These are phyloP conservation scores for Nosema bombycis DNA, from an alignment of 371 early-diverging fungal species.

Conservation along the genomic window DNA sequence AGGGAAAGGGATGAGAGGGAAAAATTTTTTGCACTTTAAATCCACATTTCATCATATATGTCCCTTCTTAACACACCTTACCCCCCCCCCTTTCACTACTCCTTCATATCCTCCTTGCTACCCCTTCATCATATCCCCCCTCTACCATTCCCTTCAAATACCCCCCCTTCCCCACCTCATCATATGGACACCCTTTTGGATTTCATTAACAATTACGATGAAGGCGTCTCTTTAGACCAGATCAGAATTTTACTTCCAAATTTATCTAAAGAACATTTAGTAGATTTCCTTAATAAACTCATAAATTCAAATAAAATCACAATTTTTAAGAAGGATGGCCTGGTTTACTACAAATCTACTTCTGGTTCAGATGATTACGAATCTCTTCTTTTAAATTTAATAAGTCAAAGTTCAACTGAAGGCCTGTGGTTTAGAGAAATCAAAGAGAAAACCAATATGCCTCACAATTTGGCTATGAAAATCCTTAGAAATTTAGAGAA, in stretches of 20 bases:
- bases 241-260: conserved; percentile 49
- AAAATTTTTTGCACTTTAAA: too few species aligned
- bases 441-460: conserved; percentile 75
- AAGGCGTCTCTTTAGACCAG: conserved; percentile 59
- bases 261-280: conserved; percentile 53
- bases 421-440: conserved; percentile 80
- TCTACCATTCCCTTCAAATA: too few species aligned
- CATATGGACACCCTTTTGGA: conserved; percentile 46
- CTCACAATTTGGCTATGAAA: conserved; percentile 73
- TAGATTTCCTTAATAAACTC: conserved; percentile 43
- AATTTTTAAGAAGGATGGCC: conserved; percentile 46
- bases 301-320: conserved; percentile 53
- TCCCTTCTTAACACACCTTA: neutral
- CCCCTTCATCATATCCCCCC: too few species aligned
- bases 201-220: conserved; percentile 54
- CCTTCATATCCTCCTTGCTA: too few species aligned
- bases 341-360: conserved; percentile 47
- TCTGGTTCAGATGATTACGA: conserved; percentile 51
- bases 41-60: too few species aligned
- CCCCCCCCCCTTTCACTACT: too few species aligned
- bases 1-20: too few species aligned
- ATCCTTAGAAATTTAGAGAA: conserved; percentile 75
- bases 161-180: too few species aligned
- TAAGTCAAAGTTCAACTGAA: conserved; percentile 49
- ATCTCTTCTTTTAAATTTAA: conserved; percentile 53